These are phyloP conservation scores for Cunninghamia lanceolata DNA, from an alignment of 75 land plant genomes.

Conservation along the genomic window DNA sequence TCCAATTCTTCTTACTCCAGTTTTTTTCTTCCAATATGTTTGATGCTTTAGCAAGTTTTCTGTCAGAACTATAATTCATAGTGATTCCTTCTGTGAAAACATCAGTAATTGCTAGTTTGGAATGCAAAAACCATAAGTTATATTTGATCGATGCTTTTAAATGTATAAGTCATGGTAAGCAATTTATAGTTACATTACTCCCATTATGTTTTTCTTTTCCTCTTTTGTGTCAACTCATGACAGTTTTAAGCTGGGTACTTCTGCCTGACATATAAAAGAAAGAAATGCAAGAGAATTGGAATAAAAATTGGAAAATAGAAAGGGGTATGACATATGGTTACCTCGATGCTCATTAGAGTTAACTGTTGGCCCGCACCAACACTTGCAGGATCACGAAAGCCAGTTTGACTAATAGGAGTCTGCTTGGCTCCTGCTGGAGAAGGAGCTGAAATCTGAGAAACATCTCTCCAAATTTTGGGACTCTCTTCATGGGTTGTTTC, in stretches of 20 bases:
- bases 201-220: background rate
- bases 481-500: background rate
- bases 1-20: no score
- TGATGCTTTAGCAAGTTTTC: no score
- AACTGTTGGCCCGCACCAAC: slow-evolving; percentile 80
- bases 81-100: background rate
- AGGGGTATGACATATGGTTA: slow-evolving; percentile 7
- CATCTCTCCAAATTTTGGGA: slow-evolving; percentile 36
- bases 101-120: background rate
- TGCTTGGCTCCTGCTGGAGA: slow-evolving; percentile 42
- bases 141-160: background rate
- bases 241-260: background rate
- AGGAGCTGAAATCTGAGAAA: slow-evolving; percentile 89
- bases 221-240: background rate
- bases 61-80: background rate
- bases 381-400: slow-evolving; percentile 90
- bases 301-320: background rate
- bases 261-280: background rate
- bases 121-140: background rate
- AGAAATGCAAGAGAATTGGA: background rate
- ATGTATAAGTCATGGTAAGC: no score
- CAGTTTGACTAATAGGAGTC: slow-evolving; percentile 92
- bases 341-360: slow-evolving; percentile 86
- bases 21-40: no score
- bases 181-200: background rate